Evolutionary conservation across 805 yeast species (phyloP).

Genomic region (Hermanozyma aechmeae): DNA sequence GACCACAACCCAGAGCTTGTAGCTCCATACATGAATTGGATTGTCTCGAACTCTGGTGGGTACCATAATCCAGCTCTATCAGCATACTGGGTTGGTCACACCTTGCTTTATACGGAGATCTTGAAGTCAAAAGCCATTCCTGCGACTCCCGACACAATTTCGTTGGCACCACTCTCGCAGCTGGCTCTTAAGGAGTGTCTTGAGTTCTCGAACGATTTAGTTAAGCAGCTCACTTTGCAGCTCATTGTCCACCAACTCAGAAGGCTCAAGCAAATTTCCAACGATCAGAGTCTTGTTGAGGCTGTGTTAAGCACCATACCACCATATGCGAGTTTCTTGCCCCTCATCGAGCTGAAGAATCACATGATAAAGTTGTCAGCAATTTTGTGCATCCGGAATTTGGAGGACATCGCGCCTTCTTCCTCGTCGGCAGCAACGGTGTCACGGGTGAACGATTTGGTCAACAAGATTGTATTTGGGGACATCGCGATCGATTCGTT

Average conservation of each 20-base stretch:
- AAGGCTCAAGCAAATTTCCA: constrained; percentile 18
- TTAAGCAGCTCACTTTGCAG: constrained; percentile 59
- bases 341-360: too few species aligned
- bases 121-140: constrained; percentile 50
- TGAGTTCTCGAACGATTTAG: constrained; percentile 31
- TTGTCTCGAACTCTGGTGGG: constrained; percentile 50
- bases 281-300: constrained; percentile 10
- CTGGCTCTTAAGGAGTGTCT: constrained; percentile 51
- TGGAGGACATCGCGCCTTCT: constrained; percentile 9
- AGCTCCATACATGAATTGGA: constrained; percentile 56
- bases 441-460: too few species aligned
- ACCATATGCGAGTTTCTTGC: constrained; percentile 27
- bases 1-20: constrained; percentile 56
- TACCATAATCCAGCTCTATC: constrained; percentile 71
- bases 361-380: constrained; percentile 41
- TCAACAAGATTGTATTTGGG: too few species aligned
- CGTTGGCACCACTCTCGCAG: constrained; percentile 59
- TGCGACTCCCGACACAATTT: constrained; percentile 37
- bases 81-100: constrained; percentile 76
- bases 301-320: constrained; percentile 34
- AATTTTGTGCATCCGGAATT: constrained; percentile 34
- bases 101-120: constrained; percentile 50
- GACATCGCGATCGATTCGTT: too few species aligned
- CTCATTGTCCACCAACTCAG: constrained; percentile 51
- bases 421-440: constrained; percentile 12